These are phyloP conservation scores for Lachnellula subtilissima DNA, from an alignment of 2,329 filamentous ascomycete species.

Conservation along the genomic window DNA sequence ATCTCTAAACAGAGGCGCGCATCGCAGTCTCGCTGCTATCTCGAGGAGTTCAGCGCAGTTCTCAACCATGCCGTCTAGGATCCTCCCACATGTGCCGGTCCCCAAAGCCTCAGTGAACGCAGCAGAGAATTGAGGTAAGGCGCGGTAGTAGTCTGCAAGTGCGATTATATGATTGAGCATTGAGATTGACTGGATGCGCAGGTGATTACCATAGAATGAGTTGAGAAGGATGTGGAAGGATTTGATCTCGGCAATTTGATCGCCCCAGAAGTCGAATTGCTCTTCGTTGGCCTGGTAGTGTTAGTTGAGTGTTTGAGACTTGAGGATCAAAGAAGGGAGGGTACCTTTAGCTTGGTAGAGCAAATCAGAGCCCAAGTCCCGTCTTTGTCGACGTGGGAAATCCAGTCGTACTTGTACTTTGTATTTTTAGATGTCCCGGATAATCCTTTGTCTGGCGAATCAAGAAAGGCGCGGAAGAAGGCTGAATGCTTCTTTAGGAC, in stretches of 20 bases:
- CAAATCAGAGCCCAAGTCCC: constrained; percentile 4
- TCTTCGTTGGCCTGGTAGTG: not conserved
- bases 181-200: not conserved
- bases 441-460: constrained; percentile 11
- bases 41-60: not conserved
- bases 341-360: not conserved
- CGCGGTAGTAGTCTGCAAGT: constrained; percentile 6
- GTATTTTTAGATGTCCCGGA: not conserved
- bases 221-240: not conserved
- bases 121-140: not conserved
- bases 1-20: not conserved
- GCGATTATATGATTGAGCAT: not conserved
- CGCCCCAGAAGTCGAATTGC: not conserved
- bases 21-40: not conserved
- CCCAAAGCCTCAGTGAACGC: not conserved
- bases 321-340: not conserved
- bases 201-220: not conserved
- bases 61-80: not conserved
- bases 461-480: constrained; percentile 12
- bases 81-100: not conserved
- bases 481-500: constrained; percentile 11
- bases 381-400: constrained; percentile 11
- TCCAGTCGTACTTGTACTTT: constrained; percentile 9
- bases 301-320: not conserved
- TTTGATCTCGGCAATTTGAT: not conserved